Base-by-base conservation (phyloP, 1,284 basidiomycete genomes). In the Agroathelia rolfsii region DNA sequence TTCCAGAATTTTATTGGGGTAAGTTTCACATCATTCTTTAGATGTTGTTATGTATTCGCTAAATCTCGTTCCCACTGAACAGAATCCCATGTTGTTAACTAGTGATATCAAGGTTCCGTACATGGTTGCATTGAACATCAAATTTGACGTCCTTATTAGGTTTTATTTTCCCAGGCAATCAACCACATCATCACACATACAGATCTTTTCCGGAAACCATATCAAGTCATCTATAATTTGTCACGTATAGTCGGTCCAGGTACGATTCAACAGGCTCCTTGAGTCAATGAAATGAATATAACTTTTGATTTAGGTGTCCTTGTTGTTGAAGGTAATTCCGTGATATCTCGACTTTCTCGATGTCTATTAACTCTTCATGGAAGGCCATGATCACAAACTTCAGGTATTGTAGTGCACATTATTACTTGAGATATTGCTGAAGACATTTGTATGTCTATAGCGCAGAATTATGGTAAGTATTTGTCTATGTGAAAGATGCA, bases 1-100 rank as follows among this genome's bases (percentile, higher is more conserved):
- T 72, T 64, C 36, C 59, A 59, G 33, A 55, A 55, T 1, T 43
- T 70, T 2, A 53, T 76, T 19, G 56, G 58, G 19, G 76, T 76
- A 38, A 33, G 65, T 43, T 18, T 16, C n/a, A n/a, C n/a, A n/a
- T n/a, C n/a, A 32, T 12, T 15, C 18, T 7, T 15, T n/a, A 5
- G 18, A 24, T 12, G 12, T 6, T 13, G 18, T n/a, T 20, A 16
- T 6, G 12, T 11, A 30, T 28, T 20, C 4, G 18, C n/a, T 23
- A 8, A 22, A 13, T 2, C 14, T 35, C 11, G 30, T 34, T 21
- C n/a, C n/a, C n/a, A n/a, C n/a, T n/a, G n/a, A n/a, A n/a, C n/a
- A n/a, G n/a, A n/a, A n/a, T n/a, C n/a, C n/a, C n/a, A n/a, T n/a
- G n/a, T n/a, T n/a, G n/a, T n/a, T n/a, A n/a, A n/a, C n/a, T n/a